Percentiles rank a stretch among this genome's conserved stretches.
These are phyloP conservation scores for Schizochytrium sp. DNA, from an alignment of 108 stramenopile species.

Conservation along the genomic window DNA sequence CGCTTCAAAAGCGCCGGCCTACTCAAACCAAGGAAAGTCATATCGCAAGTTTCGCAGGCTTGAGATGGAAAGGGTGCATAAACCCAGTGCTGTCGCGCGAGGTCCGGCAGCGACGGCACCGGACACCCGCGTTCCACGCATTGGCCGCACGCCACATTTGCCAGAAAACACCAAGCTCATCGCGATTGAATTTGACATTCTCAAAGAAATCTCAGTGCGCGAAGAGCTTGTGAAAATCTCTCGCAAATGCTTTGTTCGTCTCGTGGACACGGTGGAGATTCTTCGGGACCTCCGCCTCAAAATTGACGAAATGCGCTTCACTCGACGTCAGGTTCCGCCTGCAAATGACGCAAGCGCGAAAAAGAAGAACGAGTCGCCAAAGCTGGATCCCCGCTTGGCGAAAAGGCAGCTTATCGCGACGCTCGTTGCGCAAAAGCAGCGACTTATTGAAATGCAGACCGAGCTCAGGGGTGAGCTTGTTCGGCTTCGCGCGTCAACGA, in stretches of 20 bases:
- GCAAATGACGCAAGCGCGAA: neutral
- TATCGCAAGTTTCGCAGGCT: neutral
- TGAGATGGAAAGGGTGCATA: neutral
- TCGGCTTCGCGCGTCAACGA: neutral
- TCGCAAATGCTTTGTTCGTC: neutral
- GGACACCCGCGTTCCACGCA: neutral
- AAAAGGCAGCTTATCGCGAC: neutral
- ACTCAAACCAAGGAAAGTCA: neutral
- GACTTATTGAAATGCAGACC: neutral
- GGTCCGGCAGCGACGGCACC: too few relatives aligned
- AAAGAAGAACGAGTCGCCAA: neutral
- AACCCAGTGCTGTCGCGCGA: neutral
- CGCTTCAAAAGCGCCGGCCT: neutral
- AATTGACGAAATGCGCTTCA: neutral
- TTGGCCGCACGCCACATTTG: neutral
- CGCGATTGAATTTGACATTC: neutral
- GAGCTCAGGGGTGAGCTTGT: neutral
- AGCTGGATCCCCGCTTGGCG: neutral
- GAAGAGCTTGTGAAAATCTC: neutral
- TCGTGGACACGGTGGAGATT: neutral
- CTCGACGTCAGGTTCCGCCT: neutral
- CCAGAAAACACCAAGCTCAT: neutral
- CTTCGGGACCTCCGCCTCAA: neutral
- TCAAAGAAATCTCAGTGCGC: neutral
- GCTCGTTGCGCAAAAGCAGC: neutral